These are phyloP conservation scores for Teratosphaeria nubilosa DNA, from an alignment of 2,329 filamentous ascomycete species.

Conservation along the genomic window DNA sequence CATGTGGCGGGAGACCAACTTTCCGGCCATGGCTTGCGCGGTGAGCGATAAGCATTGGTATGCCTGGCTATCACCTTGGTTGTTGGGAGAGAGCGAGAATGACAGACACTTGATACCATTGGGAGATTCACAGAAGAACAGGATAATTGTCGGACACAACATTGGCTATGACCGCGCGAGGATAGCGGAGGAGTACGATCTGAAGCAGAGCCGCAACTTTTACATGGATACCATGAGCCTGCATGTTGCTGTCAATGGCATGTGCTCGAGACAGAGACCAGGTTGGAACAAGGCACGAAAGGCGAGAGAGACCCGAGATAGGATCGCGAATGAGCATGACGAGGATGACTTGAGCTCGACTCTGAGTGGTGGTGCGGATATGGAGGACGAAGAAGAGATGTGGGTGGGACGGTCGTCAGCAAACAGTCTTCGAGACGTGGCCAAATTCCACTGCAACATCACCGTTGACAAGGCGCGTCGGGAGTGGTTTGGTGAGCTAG, in stretches of 20 bases:
- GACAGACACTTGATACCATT: slow-evolving; percentile 77
- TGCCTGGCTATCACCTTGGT: slow-evolving; percentile 92
- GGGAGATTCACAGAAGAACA: slow-evolving; percentile 61
- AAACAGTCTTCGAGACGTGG: slow-evolving; percentile 90
- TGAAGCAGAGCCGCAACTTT: slow-evolving; percentile 71
- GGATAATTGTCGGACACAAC: slow-evolving; percentile 87
- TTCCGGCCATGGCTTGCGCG: slow-evolving; percentile 94
- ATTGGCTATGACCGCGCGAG: slow-evolving; percentile 89
- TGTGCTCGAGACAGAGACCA: slow-evolving; percentile 93
- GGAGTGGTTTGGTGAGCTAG: slow-evolving; percentile 75
- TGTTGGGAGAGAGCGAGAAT: slow-evolving; percentile 69
- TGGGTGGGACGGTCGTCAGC: slow-evolving; percentile 93
- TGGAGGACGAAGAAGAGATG: slow-evolving; percentile 81
- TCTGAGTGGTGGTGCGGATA: slow-evolving; percentile 48
- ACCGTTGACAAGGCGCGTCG: slow-evolving; percentile 82
- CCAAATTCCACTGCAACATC: slow-evolving; percentile 88
- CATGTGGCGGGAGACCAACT: slow-evolving; percentile 86
- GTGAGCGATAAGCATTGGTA: slow-evolving; percentile 89
- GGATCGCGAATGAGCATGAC: slow-evolving; percentile 60
- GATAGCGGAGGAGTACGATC: slow-evolving; percentile 76
- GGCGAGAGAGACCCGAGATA: slow-evolving; percentile 71
- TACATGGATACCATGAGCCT: slow-evolving; percentile 98
- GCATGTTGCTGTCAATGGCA: slow-evolving; percentile 94
- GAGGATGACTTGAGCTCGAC: slow-evolving; percentile 61
- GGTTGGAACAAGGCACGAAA: slow-evolving; percentile 98